Evolutionary conservation across 1,284 basidiomycete genomes (phyloP), one percentile per base, ranked within the genome.

Genomic region (Dichomitus squalens): DNA sequence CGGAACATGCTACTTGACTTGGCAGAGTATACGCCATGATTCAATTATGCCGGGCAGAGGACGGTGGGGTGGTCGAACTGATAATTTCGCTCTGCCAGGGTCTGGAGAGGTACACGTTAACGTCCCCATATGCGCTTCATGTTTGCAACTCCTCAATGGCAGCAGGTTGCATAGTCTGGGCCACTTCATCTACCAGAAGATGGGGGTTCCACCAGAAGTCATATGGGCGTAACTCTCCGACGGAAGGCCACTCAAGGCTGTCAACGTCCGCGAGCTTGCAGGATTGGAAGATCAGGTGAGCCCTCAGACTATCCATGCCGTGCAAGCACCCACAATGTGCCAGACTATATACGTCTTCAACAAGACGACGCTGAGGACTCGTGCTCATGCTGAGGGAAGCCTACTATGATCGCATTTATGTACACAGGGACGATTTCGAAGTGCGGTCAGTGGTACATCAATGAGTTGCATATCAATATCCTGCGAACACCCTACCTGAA

Each of bases 291-390:
- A 89, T 72, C 87, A 91, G 78, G 90, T 46, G 21, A 23, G 40
- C 57, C 25, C 53, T 57, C 8, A 36, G 16, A 27, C 57, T 59
- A 14, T 43, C 40, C 44, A 41, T n/a, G 9, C 20, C 36, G 16
- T 48, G 23, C 29, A 7, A 25, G 23, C 11, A 12, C 41, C 53
- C 23, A 59, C 39, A 48, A 20, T 21, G 25, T 1, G 7, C 16
- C 57, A 90, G 87, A 80, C 83, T 8, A 88, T 92, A 60, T 92
- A 83, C 66, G 86, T 92, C 4, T 92, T 90, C 74, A 92, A 92
- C 73, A 90, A 90, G 67, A 76, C 81, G 63, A n/a, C n/a, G n/a
- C n/a, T n/a, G n/a, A n/a, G n/a, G n/a, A n/a, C n/a, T n/a, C n/a
- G n/a, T n/a, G n/a, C n/a, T n/a, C n/a, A n/a, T n/a, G n/a, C n/a